These are phyloP conservation scores for Ceratobasidium sp. DNA, from an alignment of 1,284 basidiomycete species.

Conservation along the genomic window DNA sequence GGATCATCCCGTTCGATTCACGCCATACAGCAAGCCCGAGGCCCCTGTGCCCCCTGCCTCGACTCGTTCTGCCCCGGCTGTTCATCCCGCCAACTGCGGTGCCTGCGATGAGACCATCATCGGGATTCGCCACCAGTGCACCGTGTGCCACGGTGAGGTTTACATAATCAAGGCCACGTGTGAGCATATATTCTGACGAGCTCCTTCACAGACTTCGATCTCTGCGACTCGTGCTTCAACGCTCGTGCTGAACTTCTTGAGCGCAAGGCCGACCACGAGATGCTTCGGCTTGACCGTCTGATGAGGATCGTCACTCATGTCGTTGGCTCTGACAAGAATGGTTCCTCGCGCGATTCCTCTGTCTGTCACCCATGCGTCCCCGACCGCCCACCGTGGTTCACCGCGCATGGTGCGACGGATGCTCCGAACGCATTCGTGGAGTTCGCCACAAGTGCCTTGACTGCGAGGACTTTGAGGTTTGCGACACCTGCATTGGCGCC, in stretches of 20 bases:
- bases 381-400: constrained; percentile 53
- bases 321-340: constrained; percentile 1
- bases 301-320: constrained; percentile 26
- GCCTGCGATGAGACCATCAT: constrained; percentile 51
- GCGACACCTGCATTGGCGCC: constrained; percentile 68
- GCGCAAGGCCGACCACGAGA: constrained; percentile 43
- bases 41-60: constrained; percentile 10
- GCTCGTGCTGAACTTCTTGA: constrained; percentile 28
- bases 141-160: constrained; percentile 49
- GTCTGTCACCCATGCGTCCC: constrained; percentile 12
- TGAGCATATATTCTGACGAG: neutral
- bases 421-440: constrained; percentile 68
- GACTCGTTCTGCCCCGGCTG: constrained; percentile 17
- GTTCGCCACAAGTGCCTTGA: constrained; percentile 81
- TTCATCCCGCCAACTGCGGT: constrained; percentile 52
- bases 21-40: constrained; percentile 28
- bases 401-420: constrained; percentile 68
- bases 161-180: neutral
- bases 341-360: constrained; percentile 18
- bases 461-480: constrained; percentile 81
- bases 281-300: constrained; percentile 43
- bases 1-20: constrained; percentile 38
- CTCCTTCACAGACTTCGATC: constrained; percentile 27
- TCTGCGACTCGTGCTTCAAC: constrained; percentile 30
- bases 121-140: constrained; percentile 53